Conservation (phyloP, 208 protist species). For the Angomonas deanei region DNA sequence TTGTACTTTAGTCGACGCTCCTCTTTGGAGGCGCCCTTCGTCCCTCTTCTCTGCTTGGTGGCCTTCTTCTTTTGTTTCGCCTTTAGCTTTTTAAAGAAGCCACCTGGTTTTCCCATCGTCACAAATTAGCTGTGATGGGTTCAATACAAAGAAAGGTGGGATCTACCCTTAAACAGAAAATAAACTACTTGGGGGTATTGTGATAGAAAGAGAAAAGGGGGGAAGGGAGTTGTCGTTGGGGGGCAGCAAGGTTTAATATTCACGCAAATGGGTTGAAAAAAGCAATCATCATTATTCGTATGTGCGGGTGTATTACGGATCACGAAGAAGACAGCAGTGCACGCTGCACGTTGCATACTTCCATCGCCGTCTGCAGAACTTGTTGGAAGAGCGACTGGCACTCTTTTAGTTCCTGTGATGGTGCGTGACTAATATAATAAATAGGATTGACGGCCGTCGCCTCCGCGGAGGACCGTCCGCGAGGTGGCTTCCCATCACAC, state of each 20-base stretch:
- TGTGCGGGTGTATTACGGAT: too few species aligned
- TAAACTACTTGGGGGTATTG: too few species aligned
- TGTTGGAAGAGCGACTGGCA: conserved; percentile 37
- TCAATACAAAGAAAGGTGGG: not conserved
- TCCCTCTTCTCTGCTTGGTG: conserved; percentile 47
- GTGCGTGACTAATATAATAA: conserved; percentile 32
- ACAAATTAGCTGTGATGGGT: too few species aligned
- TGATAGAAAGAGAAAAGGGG: too few species aligned
- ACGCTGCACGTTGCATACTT: conserved; percentile 41
- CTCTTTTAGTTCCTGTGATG: conserved; percentile 33
- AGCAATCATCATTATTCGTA: too few species aligned
- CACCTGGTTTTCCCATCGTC: conserved; percentile 64
- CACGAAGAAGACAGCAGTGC: conserved; percentile 3
- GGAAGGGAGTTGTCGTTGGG: too few species aligned
- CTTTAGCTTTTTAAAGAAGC: conserved; percentile 82
- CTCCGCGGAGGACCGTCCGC: not conserved
- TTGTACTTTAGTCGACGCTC: conserved; percentile 62
- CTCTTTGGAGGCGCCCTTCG: conserved; percentile 77
- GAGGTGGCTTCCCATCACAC: not conserved
- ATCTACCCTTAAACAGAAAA: too few species aligned
- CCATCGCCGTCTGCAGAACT: conserved; percentile 31
- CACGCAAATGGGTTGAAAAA: too few species aligned
- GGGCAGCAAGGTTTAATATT: too few species aligned
- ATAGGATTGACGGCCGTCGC: conserved; percentile 17
- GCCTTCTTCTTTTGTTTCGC: conserved; percentile 57